Base-by-base conservation (phyloP, 805 yeast genomes). In the Starmerella ratchasimensis region DNA sequence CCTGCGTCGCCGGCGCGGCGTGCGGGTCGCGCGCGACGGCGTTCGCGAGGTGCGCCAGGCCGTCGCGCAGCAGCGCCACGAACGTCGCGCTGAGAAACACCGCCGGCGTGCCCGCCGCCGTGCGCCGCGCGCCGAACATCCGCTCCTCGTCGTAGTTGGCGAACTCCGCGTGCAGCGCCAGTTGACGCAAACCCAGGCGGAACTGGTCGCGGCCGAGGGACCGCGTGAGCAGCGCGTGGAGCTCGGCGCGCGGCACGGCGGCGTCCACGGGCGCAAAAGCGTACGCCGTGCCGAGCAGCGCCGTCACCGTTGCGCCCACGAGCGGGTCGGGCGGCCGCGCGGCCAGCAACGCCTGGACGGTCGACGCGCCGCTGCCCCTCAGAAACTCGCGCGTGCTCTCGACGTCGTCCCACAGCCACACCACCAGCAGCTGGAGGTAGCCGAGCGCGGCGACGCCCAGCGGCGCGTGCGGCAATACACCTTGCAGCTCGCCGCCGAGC, bases 101-200 rank as follows among this genome's bases (percentile, higher is more conserved):
- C 41, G 74, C 72, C 0, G 97, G 98, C 29, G 88, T 66, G 1
- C 98, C 98, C 1, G 93, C 74, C 2, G 74, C 76, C 53, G 83
- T 94, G 44, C 70, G 68, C 3, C 64, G 63, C 2, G 76, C 71
- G 14, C 64, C 61, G 18, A 71, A 56, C 20, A 71, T 61, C 17
- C 63, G 61, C 11, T 22, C 20, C 8, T 45, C 45, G 9, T 48
- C 50, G 45, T 71, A 78, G 38, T 71, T 68, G 8, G 69, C 64
- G 49, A 83, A 73, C 5, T 59, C 50, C 0, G 69, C 55, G 40
- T 66, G 63, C 33, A 79, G 80, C 44, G 75, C 72, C 48, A 90
- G 74, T 51, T 80, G 82, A 35, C 72, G 72, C 3, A 88, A 67
- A 47, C 77, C 76, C 34, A 80, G 65, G 3, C 76, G 65, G 50